Evolutionary conservation across 768 basidiomycete genomes (phyloP).

Genomic region (Pleurotus cornucopiae): DNA sequence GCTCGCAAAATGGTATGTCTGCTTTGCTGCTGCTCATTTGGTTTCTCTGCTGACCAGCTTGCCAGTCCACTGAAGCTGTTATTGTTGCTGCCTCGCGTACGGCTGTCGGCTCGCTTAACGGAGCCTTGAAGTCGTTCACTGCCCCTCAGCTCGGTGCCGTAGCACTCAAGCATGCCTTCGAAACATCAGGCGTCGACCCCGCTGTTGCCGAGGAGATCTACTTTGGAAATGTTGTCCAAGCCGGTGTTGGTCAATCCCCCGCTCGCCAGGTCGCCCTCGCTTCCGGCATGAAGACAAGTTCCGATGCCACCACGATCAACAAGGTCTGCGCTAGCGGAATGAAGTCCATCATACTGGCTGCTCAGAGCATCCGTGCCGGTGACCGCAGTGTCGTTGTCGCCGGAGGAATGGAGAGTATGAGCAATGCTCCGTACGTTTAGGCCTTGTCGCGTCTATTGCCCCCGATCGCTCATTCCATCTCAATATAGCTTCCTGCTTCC

Average conservation of each 20-base stretch:
- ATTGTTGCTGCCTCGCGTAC: conserved; percentile 94
- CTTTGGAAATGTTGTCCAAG: conserved; percentile 97
- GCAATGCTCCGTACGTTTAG: conserved; percentile 86
- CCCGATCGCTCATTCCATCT: neutral
- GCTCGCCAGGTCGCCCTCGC: conserved; percentile 94
- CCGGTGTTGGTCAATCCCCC: conserved; percentile 96
- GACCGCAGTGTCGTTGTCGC: conserved; percentile 85
- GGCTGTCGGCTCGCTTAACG: conserved; percentile 91
- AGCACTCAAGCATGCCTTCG: conserved; percentile 88
- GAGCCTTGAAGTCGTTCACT: conserved; percentile 80
- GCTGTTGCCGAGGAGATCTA: conserved; percentile 90
- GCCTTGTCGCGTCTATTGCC: conserved; percentile 1
- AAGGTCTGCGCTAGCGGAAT: conserved; percentile 99
- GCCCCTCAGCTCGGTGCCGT: conserved; percentile 87
- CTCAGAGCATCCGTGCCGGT: conserved; percentile 86
- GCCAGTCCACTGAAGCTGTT: conserved; percentile 66
- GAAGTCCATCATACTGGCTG: conserved; percentile 92
- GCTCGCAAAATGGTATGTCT: conserved; percentile 50
- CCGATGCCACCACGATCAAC: conserved; percentile 98
- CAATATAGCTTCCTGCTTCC: conserved; percentile 69
- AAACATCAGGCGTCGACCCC: conserved; percentile 75
- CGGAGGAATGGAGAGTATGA: conserved; percentile 99
- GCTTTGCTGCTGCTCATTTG: neutral
- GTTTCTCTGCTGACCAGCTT: neutral
- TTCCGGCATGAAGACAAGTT: conserved; percentile 77